Base-by-base conservation (phyloP, 1,284 basidiomycete species). In the Heliocybe sulcata region DNA sequence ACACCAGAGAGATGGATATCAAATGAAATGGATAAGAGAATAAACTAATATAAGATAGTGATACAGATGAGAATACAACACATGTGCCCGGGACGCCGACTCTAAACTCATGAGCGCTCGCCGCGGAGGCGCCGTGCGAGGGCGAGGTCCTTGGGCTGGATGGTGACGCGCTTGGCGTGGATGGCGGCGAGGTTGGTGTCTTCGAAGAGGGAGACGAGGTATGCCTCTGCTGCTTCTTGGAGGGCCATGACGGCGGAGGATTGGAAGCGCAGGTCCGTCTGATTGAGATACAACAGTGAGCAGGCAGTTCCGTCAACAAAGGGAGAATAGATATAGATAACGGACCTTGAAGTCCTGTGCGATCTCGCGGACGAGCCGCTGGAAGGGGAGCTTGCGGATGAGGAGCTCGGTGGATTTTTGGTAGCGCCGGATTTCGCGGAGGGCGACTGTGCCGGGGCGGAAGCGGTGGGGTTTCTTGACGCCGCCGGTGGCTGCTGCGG, bases 391-490 rank as follows among this genome's bases (percentile, higher is more conserved):
- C 75, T 88, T 89, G 67, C 86, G 77, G 72, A 89, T 89, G 63
- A 89, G 74, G 58, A 89, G 79, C 72, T 89, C 86, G 56, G 90
- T 87, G 61, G 86, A 86, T 76, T 86, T 88, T 70, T 92, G 90
- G 80, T 91, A 92, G 60, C 86, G 79, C 69, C 89, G 79, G 66
- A 92, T 92, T 74, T 92, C 89, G 73, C 90, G 85, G 58, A 92
- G 83, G 60, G 89, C 89, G 71, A 92, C 89, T 60, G 89, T 92
- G 52, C 77, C 77, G 2, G 77, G 77, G 48, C 77, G 70, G 74
- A 79, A 79, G 52, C 76, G 80, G 74, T 90, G 86, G 58, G 85
- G 85, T 80, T 87, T 89, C 84, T 89, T 87, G 66, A 88, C 87
- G 76, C 89, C 89, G 71, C 88, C 87, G 54, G 87, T 77, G 35